These are phyloP conservation scores for Saccharomycopsis hybrid DNA, from an alignment of 1,139 yeast species.

Conservation along the genomic window DNA sequence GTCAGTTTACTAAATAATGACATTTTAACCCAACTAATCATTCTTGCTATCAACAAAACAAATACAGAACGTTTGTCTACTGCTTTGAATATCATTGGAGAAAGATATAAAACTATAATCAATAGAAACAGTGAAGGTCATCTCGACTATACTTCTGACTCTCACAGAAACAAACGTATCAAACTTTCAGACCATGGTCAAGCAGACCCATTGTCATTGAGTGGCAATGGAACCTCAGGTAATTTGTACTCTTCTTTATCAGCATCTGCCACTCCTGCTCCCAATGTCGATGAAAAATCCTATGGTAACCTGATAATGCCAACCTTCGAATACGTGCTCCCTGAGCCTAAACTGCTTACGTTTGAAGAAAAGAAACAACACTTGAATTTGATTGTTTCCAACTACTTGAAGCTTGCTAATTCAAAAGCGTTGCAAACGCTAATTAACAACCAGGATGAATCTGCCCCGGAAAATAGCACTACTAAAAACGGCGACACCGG, in stretches of 20 bases:
- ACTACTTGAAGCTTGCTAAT: slow-evolving; percentile 45
- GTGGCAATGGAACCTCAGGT: background rate
- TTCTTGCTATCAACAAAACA: slow-evolving; percentile 53
- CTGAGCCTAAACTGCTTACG: slow-evolving; percentile 48
- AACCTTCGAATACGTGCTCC: slow-evolving; percentile 40
- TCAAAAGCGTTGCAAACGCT: slow-evolving; percentile 24
- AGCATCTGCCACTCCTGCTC: no score
- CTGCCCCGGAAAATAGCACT: no score
- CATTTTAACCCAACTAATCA: slow-evolving; percentile 57
- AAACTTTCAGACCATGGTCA: slow-evolving; percentile 12
- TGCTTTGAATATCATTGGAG: slow-evolving; percentile 61
- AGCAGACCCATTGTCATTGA: background rate
- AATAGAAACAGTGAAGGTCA: slow-evolving; percentile 8
- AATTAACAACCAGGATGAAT: slow-evolving; percentile 17
- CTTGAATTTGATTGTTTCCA: slow-evolving; percentile 43
- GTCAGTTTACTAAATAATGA: slow-evolving; percentile 48
- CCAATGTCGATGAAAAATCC: no score
- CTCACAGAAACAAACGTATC: slow-evolving; percentile 8
- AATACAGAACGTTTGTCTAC: slow-evolving; percentile 50
- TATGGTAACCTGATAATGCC: no score
- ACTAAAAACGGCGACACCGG: no score
- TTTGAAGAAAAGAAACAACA: slow-evolving; percentile 48
- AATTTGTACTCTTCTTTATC: no score
- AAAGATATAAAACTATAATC: slow-evolving; percentile 39
- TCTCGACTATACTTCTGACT: no score